phyloP scores from a whole-genome alignment of 2,329 filamentous ascomycete species.

The Pseudogymnoascus sp. region DNA sequence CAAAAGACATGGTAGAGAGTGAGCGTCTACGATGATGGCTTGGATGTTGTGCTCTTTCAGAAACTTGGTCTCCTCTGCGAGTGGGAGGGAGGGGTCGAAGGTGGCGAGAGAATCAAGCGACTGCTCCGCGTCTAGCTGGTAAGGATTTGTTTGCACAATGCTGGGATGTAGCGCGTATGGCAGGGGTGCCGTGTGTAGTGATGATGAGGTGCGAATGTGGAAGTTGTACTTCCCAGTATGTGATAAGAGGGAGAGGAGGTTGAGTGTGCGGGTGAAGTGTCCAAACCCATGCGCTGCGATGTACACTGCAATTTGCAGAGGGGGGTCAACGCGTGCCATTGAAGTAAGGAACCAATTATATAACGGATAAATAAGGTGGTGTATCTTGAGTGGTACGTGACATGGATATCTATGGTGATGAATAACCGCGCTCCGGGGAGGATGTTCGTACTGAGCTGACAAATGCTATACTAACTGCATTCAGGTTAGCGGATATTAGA shows the following conservation, averaged over 20 bases:
- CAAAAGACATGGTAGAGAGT: slow-evolving; percentile 14
- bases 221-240: slow-evolving; percentile 15
- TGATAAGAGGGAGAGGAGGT: slow-evolving; percentile 28
- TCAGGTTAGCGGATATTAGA: no score
- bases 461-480: neutral
- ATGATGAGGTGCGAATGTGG: slow-evolving; percentile 15
- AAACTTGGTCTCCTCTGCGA: slow-evolving; percentile 12
- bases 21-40: slow-evolving; percentile 13
- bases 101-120: slow-evolving; percentile 13
- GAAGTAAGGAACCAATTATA: slow-evolving; percentile 9
- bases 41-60: slow-evolving; percentile 12
- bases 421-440: neutral
- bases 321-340: slow-evolving; percentile 8
- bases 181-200: slow-evolving; percentile 9
- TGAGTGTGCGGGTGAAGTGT: slow-evolving; percentile 32
- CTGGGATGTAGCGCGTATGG: slow-evolving; percentile 12
- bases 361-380: neutral
- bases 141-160: slow-evolving; percentile 14
- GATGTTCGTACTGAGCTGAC: neutral
- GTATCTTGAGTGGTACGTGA: neutral
- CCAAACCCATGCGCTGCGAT: slow-evolving; percentile 13
- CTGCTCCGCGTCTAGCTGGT: slow-evolving; percentile 14
- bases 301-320: slow-evolving; percentile 17
- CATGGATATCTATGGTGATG: neutral
- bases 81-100: slow-evolving; percentile 11